Evolutionary conservation across 768 basidiomycete genomes (phyloP).

Genomic region (Austroboletus festivus): DNA sequence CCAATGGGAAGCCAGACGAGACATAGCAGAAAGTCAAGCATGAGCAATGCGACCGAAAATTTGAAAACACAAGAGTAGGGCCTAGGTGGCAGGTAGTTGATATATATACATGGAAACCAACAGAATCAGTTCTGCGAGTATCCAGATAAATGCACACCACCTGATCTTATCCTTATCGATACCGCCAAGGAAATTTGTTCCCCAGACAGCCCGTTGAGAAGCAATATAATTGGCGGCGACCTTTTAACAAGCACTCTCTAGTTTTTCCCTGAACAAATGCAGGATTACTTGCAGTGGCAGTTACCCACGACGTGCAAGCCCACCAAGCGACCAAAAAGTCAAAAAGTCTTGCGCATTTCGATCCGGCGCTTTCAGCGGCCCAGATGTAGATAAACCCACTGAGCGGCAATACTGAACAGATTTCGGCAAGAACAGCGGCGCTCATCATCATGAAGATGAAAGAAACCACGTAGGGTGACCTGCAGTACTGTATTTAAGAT

Average conservation of each 20-base stretch:
- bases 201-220: slow-evolving; percentile 79
- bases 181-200: slow-evolving; percentile 81
- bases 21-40: slow-evolving; percentile 85
- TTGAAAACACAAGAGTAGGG: slow-evolving; percentile 76
- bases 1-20: slow-evolving; percentile 92
- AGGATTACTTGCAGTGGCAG: slow-evolving; percentile 78
- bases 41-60: slow-evolving; percentile 67
- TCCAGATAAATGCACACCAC: slow-evolving; percentile 87
- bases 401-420: slow-evolving; percentile 83
- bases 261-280: no score
- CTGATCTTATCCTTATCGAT: slow-evolving; percentile 66
- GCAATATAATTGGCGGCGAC: slow-evolving; percentile 88
- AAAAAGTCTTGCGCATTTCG: slow-evolving; percentile 80
- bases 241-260: slow-evolving; percentile 46
- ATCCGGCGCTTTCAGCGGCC: slow-evolving; percentile 91
- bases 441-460: slow-evolving; percentile 87
- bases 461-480: slow-evolving; percentile 85
- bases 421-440: slow-evolving; percentile 82
- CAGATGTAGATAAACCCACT: slow-evolving; percentile 94
- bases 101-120: slow-evolving; percentile 67
- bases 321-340: slow-evolving; percentile 93
- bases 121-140: slow-evolving; percentile 69
- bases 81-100: slow-evolving; percentile 83
- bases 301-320: slow-evolving; percentile 95
- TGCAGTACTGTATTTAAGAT: slow-evolving; percentile 28